Base-by-base conservation (phyloP, 352 stramenopile species). In the Achlya hypogyna region DNA sequence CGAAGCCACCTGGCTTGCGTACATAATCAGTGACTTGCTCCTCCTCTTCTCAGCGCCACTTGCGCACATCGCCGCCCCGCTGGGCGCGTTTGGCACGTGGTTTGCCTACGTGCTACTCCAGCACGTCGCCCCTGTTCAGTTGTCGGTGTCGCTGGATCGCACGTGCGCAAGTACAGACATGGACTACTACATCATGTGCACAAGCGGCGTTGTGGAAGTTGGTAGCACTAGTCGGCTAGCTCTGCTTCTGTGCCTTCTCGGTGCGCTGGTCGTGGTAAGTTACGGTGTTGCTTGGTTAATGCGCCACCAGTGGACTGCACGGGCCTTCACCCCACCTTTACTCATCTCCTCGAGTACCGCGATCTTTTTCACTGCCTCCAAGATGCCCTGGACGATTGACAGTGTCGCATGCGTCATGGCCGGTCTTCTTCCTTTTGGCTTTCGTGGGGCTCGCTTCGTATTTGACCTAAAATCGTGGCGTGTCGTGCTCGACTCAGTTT, bases 401-500 rank as follows among this genome's bases (percentile, higher is more conserved):
- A 5, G 23, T 5, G 58, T 65, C 22, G 8, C 42, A 4, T 38
- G 45, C n/a, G 12, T 65, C 23, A 23, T 53, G 16, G 32, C 29
- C 2, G 58, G 58, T 4, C 40, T 65, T 27, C 16, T 65, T 6
- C 58, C 58, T 5, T 53, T 60, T 8, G 45, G 5, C 29, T 42
- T 42, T 20, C 28, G 16, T 8, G 10, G 27, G 12, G 29, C 51
- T 1, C 23, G 53, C 10, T 54, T 43, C n/a, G 32, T 20, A 27
- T 65, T 65, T 10, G 58, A 65, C 35, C 16, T 65, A 12, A 65
- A 65, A 22, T 32, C 35, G 32, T 65, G 58, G 58, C 23, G 51
- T 32, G 12, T 63, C 14, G 28, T 42, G 25, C 18, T 28, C 8
- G 18, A 63, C 31, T 27, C 49, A 3, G 31, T 35, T 10, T 56